These are phyloP conservation scores for Aspergillus haitiensis DNA, from an alignment of 495 filamentous ascomycete species.

Conservation along the genomic window DNA sequence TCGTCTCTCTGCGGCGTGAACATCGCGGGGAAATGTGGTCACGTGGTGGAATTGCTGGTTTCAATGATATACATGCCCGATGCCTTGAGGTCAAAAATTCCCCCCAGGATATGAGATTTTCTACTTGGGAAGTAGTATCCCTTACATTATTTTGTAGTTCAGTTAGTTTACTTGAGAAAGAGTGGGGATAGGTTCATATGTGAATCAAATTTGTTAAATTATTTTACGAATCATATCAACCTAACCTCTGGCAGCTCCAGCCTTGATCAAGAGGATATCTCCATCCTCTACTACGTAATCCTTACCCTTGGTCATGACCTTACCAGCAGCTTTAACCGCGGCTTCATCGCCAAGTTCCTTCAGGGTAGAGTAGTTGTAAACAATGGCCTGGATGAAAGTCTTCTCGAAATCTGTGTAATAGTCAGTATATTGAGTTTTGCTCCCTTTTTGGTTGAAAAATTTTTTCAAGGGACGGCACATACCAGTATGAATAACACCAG, in stretches of 20 bases:
- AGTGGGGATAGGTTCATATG: not conserved
- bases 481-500: conserved; percentile 89
- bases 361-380: conserved; percentile 77
- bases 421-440: not conserved
- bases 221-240: conserved; percentile 16
- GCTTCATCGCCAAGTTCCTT: conserved; percentile 87
- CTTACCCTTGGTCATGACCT: conserved; percentile 98
- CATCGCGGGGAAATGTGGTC: conserved; percentile 33
- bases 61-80: conserved; percentile 2
- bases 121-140: too few species aligned
- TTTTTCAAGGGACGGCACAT: not conserved
- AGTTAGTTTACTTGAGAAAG: too few species aligned
- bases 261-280: conserved; percentile 82
- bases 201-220: conserved; percentile 2
- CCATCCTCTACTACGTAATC: conserved; percentile 72
- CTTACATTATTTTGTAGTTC: too few species aligned
- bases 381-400: conserved; percentile 96
- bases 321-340: conserved; percentile 87
- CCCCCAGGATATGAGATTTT: too few species aligned
- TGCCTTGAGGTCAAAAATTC: too few species aligned
- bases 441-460: not conserved
- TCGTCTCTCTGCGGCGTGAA: conserved; percentile 11
- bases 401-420: conserved; percentile 80
- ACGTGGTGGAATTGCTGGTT: conserved; percentile 26
- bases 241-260: conserved; percentile 85